Base-by-base conservation (phyloP, 495 filamentous ascomycete genomes). In the Astrocystis sublimbata region DNA sequence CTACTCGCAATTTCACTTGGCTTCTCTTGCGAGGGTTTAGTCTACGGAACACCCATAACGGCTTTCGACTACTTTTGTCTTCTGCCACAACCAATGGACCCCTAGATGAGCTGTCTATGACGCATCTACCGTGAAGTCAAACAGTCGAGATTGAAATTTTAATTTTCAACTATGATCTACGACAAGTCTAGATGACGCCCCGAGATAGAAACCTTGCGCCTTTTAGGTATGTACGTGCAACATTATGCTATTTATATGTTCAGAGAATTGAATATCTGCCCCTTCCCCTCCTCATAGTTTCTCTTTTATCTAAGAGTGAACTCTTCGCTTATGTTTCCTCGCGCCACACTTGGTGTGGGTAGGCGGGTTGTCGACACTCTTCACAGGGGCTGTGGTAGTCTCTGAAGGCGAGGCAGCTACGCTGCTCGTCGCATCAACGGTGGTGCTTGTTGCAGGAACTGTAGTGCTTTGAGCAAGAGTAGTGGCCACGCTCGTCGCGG, bases 211-310 rank as follows among this genome's bases (percentile, higher is more conserved):
- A 21, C 6, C 6, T 40, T 38, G n/a, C n/a, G n/a, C n/a, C n/a
- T n/a, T 7, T 30, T n/a, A 15, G 42, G 10, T 59, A 47, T 59
- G 50, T 59, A 59, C 33, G 31, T 47, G 45, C 43, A 31, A 59
- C 3, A 28, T 40, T 13, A 40, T 40, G 10, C 8, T 57, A n/a
- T 57, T 56, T 28, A 57, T 59, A 59, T 59, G 30, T 59, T 49
- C 54, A 57, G 24, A 12, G 35, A 33, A 58, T n/a, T 24, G 2
- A n/a, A 26, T 15, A 3, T 46, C 36, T 59, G 3, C n/a, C 31
- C 21, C 21, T 30, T n/a, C 42, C 33, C 30, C 8, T 50, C 33
- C 31, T 36, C 17, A 26, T 46, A n/a, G n/a, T n/a, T n/a, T n/a
- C n/a, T n/a, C n/a, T n/a, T n/a, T n/a, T n/a, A n/a, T n/a, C n/a